Base-by-base conservation (phyloP, 2,329 filamentous ascomycete species). In the Claviceps arundinis region DNA sequence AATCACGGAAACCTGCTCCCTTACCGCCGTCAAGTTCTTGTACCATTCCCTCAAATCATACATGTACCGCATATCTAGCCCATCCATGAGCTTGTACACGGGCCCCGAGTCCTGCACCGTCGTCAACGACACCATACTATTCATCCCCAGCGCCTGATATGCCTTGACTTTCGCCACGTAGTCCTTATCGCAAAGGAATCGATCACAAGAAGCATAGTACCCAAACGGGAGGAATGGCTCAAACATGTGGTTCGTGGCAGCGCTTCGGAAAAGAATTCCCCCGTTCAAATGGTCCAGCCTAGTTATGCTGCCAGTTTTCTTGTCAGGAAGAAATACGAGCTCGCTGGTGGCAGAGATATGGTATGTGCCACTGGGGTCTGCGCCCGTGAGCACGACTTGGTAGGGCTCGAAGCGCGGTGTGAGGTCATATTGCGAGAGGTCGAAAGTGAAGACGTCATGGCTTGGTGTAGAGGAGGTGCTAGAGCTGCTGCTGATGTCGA, bases 201-300 rank as follows among this genome's bases (percentile, higher is more conserved):
- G 64, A 52, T 73, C 70, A 53, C 72, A 73, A 1, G 64, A 60
- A 1, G 70, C 65, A 55, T 70, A 74, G 54, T 69, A 72, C 5
- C 69, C 72, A 55, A 70, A 75, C 14, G 72, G 68, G 30, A 76
- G 56, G 47, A 74, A 58, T 0, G 71, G 71, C 37, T 61, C 57
- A 58, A 72, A 74, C 17, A 47, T 57, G 42, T 62, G 58, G 8
- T 52, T 61, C 1, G 70, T 69, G 6, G 60, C 61, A 8, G 59
- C 54, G 50, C 67, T 73, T 48, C 62, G 65, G 56, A 68, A 69
- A 16, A 68, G 61, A 16, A 76, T 56, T 0, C 70, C 70, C 17
- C 73, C 72, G 37, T 68, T 64, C 9, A 73, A 56, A 53, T 73
- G 67, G 56, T 76, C 73, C 14, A 76, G 64, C 56, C 69, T 70